Percentiles rank a stretch among this genome's conserved stretches.
phyloP scores from a whole-genome alignment of 176 grass and related monocot species.

The Cocos nucifera region DNA sequence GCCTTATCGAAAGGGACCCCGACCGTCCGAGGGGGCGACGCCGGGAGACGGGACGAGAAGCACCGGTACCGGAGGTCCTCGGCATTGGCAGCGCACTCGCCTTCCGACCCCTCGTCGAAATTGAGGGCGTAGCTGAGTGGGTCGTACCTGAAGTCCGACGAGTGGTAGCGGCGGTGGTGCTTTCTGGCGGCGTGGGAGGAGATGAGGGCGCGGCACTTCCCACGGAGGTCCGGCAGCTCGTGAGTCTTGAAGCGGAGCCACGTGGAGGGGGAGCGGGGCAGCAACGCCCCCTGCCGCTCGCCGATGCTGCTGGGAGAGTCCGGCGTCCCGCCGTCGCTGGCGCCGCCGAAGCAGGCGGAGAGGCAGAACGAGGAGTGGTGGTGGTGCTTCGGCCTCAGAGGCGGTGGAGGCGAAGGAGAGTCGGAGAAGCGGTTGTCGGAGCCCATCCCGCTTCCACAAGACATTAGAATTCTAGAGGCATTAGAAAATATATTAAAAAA shows the following conservation, averaged over 20 bases:
- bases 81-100: not conserved
- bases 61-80: not conserved
- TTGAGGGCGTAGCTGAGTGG: constrained; percentile 21
- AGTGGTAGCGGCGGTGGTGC: constrained; percentile 14
- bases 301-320: not conserved
- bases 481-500: too few relatives aligned
- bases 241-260: constrained; percentile 19
- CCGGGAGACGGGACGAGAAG: not conserved
- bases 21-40: not conserved
- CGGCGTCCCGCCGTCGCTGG: not conserved
- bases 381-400: not conserved
- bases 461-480: too few relatives aligned
- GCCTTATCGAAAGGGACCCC: not conserved
- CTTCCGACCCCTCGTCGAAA: constrained; percentile 14
- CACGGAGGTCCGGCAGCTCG: constrained; percentile 10
- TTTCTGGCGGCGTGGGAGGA: not conserved
- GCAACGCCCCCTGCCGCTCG: constrained; percentile 1
- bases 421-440: not conserved
- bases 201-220: not conserved
- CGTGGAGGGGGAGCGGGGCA: constrained; percentile 13
- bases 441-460: not conserved
- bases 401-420: not conserved
- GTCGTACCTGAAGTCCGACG: constrained; percentile 20
- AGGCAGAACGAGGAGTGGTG: constrained; percentile 18
- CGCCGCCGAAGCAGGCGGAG: constrained; percentile 17